phyloP scores from a whole-genome alignment of 2,329 filamentous ascomycete genomes.

The Aspergillus hortae region DNA sequence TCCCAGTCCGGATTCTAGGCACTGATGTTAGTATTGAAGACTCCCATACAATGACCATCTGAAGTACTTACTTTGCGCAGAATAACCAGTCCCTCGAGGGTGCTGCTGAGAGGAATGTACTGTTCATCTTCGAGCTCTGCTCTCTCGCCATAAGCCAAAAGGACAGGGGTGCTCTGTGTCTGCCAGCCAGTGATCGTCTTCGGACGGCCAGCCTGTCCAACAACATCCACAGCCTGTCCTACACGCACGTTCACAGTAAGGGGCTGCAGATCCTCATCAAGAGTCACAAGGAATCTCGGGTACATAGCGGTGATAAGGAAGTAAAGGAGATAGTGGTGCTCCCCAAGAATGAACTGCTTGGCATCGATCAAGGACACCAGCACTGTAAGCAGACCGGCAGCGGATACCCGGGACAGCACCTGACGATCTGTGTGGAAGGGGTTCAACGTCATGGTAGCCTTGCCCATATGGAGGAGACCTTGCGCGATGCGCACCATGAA shows the following conservation, averaged over 20 bases:
- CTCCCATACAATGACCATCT: background rate
- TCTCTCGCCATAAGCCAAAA: conserved; percentile 90
- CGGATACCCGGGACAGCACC: conserved; percentile 85
- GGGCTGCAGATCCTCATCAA: conserved; percentile 91
- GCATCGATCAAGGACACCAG: conserved; percentile 93
- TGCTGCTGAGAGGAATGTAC: conserved; percentile 88
- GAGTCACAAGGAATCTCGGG: conserved; percentile 90
- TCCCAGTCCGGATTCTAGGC: conserved; percentile 46
- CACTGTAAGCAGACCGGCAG: conserved; percentile 84
- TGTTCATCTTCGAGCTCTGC: conserved; percentile 97
- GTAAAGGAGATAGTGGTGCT: conserved; percentile 91
- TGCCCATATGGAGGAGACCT: conserved; percentile 97
- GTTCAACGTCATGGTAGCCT: conserved; percentile 91
- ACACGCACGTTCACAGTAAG: conserved; percentile 94
- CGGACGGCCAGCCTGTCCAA: conserved; percentile 91
- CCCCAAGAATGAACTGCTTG: conserved; percentile 73
- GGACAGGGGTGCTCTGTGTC: conserved; percentile 96
- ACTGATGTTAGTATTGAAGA: conserved; percentile 19
- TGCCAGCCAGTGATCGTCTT: conserved; percentile 99
- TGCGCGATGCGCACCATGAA: conserved; percentile 99
- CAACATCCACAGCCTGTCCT: conserved; percentile 95
- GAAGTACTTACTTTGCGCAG: conserved; percentile 78
- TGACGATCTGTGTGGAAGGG: conserved; percentile 99
- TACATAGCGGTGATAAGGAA: conserved; percentile 96
- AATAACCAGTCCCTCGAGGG: conserved; percentile 91